phyloP scores from a whole-genome alignment of 1,284 basidiomycete species.

The Austroboletus niveus region DNA sequence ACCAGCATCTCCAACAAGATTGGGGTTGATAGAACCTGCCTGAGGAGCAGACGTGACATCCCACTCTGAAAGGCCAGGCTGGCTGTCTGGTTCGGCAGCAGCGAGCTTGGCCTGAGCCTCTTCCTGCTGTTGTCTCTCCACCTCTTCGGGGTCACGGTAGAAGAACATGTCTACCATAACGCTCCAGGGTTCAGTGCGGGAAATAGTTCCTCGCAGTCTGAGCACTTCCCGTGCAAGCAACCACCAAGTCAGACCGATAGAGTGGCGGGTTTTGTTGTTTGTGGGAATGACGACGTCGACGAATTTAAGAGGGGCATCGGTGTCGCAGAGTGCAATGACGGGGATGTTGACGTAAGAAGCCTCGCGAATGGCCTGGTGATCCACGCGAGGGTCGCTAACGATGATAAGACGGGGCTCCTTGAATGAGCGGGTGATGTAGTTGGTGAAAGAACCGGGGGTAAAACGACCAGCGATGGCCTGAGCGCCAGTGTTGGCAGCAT shows the following conservation, averaged over 20 bases:
- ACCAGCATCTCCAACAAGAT: slow-evolving; percentile 59
- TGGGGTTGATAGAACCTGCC: slow-evolving; percentile 74
- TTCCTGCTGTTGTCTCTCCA: slow-evolving; percentile 95
- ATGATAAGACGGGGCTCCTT: slow-evolving; percentile 99
- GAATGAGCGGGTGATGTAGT: slow-evolving; percentile 99
- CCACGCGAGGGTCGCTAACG: slow-evolving; percentile 98
- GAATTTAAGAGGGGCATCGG: slow-evolving; percentile 95
- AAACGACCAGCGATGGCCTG: slow-evolving; percentile 99
- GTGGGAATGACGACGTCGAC: slow-evolving; percentile 98
- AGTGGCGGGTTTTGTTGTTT: slow-evolving; percentile 98
- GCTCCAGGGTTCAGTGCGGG: slow-evolving; percentile 91
- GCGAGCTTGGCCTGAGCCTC: slow-evolving; percentile 82
- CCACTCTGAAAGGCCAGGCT: slow-evolving; percentile 60
- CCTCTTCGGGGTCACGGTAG: slow-evolving; percentile 99
- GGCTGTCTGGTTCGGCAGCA: slow-evolving; percentile 55
- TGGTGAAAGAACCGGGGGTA: slow-evolving; percentile 98
- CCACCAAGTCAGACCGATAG: slow-evolving; percentile 99
- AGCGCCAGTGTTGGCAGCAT: slow-evolving; percentile 95
- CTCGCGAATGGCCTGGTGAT: slow-evolving; percentile 99
- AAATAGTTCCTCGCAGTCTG: slow-evolving; percentile 90
- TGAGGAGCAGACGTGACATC: slow-evolving; percentile 69
- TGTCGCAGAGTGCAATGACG: slow-evolving; percentile 98
- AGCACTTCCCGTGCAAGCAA: slow-evolving; percentile 97
- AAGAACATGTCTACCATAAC: slow-evolving; percentile 99
- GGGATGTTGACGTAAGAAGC: slow-evolving; percentile 99